Base-by-base conservation (phyloP, 805 yeast genomes). In the Kurtzmaniella cleridarum region DNA sequence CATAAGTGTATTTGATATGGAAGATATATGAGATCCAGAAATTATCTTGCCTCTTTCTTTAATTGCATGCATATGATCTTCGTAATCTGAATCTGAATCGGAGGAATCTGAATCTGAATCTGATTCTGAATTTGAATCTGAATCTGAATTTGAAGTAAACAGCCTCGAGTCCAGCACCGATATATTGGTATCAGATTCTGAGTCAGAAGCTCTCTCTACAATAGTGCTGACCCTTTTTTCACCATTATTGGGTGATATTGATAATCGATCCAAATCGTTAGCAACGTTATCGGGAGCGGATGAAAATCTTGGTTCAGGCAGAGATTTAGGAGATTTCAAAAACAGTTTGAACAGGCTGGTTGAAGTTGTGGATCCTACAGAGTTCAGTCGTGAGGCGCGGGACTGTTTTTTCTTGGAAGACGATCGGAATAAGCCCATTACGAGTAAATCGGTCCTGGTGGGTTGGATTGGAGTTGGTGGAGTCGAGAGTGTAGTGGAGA, bases 1-100 rank as follows among this genome's bases (percentile, higher is more conserved):
- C 60, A 63, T 62, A 15, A 64, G 50, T 3, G 58, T 44, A 3
- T 54, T 48, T 23, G 60, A 46, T 35, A 60, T 66, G 5, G 55
- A 40, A 0, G 53, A 44, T 23, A 55, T 43, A 32, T 40, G 42
- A 7, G 18, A 10, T 13, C 35, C 38, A 11, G 34, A 32, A 15
- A 27, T 17, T 5, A 34, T 38, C 24, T 45, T 39, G 13, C 48
- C 51, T 18, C 51, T 45, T 16, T 38, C 45, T 27, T 53, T 51
- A 4, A 57, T 41, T 6, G 49, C 50, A 40, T 63, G 69, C 5
- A 47, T 36, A 35, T 64, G 69, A 20, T 47, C 57, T 20, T 59
- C 62, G 23, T 47, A 44, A 3, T 57, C 56, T 12, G 44, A 47
- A 16, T 44, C 53, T 7, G 20, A n/a, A 11, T 27, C 34, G 10